A percentile compares a stretch with the other conserved stretches of the same genome.
Evolutionary conservation across 257 asterid genomes (phyloP).

Genomic region (Plantago elongata): DNA sequence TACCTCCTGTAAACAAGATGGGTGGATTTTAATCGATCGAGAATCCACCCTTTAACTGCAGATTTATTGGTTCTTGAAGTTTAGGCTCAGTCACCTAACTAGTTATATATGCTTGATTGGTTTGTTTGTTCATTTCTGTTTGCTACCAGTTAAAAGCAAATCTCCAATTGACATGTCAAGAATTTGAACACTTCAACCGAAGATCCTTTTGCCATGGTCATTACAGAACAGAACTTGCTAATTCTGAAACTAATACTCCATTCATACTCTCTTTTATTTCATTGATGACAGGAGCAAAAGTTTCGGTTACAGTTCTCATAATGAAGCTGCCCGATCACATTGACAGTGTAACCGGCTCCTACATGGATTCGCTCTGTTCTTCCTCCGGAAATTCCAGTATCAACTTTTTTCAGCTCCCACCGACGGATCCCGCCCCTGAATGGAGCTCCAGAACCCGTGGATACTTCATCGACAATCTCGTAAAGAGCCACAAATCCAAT

Average conservation of each 20-base stretch:
- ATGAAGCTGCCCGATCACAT: slow-evolving; percentile 49
- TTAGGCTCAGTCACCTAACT: background rate
- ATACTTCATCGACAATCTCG: slow-evolving; percentile 42
- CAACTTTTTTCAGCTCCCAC: slow-evolving; percentile 46
- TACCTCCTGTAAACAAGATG: background rate
- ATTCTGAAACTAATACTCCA: no score
- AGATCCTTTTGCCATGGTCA: no score
- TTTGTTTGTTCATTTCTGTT: background rate
- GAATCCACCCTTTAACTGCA: no score
- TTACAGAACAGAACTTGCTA: no score
- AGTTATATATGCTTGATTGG: background rate
- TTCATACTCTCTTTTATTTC: background rate
- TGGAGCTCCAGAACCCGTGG: slow-evolving; percentile 65
- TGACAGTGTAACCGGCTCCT: slow-evolving; percentile 49
- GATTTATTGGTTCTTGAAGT: no score
- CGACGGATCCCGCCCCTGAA: slow-evolving; percentile 40
- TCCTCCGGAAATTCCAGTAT: slow-evolving; percentile 27
- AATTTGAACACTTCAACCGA: no score
- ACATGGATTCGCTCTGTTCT: slow-evolving; percentile 35
- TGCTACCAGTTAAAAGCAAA: no score
- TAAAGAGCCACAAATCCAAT: slow-evolving; percentile 38
- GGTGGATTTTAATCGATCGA: background rate
- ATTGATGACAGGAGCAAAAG: slow-evolving; percentile 19
- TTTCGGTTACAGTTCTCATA: slow-evolving; percentile 39
- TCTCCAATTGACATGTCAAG: no score